phyloP scores from a whole-genome alignment of 2,329 filamentous ascomycete genomes.

The Curvularia hawaiiensis region DNA sequence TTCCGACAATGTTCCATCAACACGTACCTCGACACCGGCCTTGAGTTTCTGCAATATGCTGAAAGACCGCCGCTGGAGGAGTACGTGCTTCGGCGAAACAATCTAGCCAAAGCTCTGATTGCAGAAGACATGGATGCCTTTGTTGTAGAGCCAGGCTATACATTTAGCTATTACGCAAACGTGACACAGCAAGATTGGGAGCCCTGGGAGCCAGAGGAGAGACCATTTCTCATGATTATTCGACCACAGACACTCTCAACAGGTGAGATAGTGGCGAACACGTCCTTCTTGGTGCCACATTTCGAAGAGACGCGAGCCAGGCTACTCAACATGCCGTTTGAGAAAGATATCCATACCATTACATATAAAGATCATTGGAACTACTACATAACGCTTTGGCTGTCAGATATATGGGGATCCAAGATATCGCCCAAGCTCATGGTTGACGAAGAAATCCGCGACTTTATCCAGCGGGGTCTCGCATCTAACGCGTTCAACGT shows the following conservation, averaged over 20 bases:
- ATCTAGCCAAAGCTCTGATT: slow-evolving; percentile 61
- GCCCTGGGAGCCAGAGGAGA: slow-evolving; percentile 67
- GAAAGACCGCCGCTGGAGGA: slow-evolving; percentile 57
- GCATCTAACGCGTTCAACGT: slow-evolving; percentile 61
- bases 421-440: slow-evolving; percentile 54
- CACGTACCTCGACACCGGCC: slow-evolving; percentile 54
- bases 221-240: slow-evolving; percentile 67
- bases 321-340: slow-evolving; percentile 63
- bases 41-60: slow-evolving; percentile 61
- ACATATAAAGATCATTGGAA: slow-evolving; percentile 70
- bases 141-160: slow-evolving; percentile 67
- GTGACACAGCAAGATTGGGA: slow-evolving; percentile 67
- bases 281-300: slow-evolving; percentile 63
- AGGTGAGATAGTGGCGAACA: slow-evolving; percentile 58
- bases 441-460: slow-evolving; percentile 68
- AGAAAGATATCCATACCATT: slow-evolving; percentile 59
- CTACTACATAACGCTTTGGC: slow-evolving; percentile 61
- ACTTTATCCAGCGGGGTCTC: slow-evolving; percentile 66
- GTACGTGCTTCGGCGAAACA: slow-evolving; percentile 61
- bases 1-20: slow-evolving; percentile 60
- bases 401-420: slow-evolving; percentile 45
- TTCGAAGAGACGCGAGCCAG: slow-evolving; percentile 66
- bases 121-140: slow-evolving; percentile 62
- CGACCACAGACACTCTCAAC: slow-evolving; percentile 51
- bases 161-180: slow-evolving; percentile 69